A percentile compares a stretch with the other conserved stretches of the same genome.
Evolutionary conservation across 345 rosid species (phyloP).

Genomic region (Odontarrhena argentea): DNA sequence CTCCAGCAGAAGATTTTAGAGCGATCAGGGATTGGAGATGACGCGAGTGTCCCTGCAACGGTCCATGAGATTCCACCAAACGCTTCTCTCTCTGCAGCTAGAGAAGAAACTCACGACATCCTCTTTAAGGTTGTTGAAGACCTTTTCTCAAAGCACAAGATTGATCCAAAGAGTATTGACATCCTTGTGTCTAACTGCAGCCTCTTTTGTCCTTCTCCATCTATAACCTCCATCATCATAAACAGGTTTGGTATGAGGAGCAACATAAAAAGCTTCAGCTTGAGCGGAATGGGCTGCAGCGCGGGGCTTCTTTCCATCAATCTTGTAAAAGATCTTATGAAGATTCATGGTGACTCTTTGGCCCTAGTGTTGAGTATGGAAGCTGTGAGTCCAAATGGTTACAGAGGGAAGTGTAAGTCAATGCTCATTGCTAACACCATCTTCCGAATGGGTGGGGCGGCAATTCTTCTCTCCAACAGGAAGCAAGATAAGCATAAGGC

Average conservation of each 20-base stretch:
- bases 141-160: constrained; percentile 52
- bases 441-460: constrained; percentile 68
- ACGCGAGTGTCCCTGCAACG: constrained; percentile 48
- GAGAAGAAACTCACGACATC: constrained; percentile 51
- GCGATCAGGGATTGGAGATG: constrained; percentile 63
- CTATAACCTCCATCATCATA: constrained; percentile 54
- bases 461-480: constrained; percentile 57
- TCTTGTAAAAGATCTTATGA: constrained; percentile 56
- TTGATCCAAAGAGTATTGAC: constrained; percentile 58
- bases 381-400: constrained; percentile 54
- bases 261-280: constrained; percentile 55
- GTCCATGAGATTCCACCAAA: constrained; percentile 51
- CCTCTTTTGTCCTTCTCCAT: constrained; percentile 70
- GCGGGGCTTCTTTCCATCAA: constrained; percentile 59
- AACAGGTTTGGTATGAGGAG: constrained; percentile 56
- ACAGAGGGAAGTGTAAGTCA: constrained; percentile 48
- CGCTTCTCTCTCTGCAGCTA: constrained; percentile 34
- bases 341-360: constrained; percentile 52
- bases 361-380: constrained; percentile 62
- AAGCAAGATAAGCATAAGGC: constrained; percentile 47
- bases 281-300: constrained; percentile 70
- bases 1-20: constrained; percentile 54
- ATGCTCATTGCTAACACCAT: constrained; percentile 61
- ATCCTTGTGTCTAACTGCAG: constrained; percentile 72
- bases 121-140: constrained; percentile 51